Conservation (phyloP, 345 rosid species). For the Cochlearia excelsa region DNA sequence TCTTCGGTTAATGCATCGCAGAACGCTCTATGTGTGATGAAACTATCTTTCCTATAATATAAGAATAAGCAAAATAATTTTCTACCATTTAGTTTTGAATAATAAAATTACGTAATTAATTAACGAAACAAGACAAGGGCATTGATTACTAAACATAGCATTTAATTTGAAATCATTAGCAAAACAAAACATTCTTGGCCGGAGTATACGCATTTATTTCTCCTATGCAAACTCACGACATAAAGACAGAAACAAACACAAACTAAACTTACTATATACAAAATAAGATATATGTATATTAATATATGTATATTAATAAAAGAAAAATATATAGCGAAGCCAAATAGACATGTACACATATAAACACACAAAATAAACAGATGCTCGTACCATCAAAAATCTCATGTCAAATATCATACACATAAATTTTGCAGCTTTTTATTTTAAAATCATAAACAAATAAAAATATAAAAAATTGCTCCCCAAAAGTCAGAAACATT, state of each 20-base stretch:
- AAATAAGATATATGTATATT: background rate
- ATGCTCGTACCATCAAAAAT: slow-evolving; percentile 30
- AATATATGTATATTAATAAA: slow-evolving; percentile 7
- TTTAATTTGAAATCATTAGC: slow-evolving; percentile 40
- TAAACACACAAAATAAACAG: slow-evolving; percentile 27
- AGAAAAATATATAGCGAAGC: slow-evolving; percentile 27
- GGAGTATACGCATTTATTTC: slow-evolving; percentile 44
- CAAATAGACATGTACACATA: slow-evolving; percentile 39
- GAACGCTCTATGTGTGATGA: slow-evolving; percentile 92
- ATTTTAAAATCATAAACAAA: slow-evolving; percentile 1
- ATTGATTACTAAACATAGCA: slow-evolving; percentile 28
- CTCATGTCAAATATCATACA: slow-evolving; percentile 19
- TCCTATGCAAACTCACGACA: slow-evolving; percentile 34
- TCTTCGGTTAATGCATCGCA: slow-evolving; percentile 93
- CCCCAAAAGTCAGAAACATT: slow-evolving; percentile 23
- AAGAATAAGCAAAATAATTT: too few species aligned
- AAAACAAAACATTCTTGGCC: slow-evolving; percentile 28
- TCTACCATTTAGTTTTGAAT: too few species aligned
- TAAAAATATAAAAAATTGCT: background rate
- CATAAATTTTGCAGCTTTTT: slow-evolving; percentile 32
- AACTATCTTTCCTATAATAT: slow-evolving; percentile 61
- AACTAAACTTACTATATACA: background rate
- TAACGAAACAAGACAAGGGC: slow-evolving; percentile 3
- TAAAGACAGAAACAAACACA: slow-evolving; percentile 30
- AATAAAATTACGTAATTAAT: background rate